phyloP scores from a whole-genome alignment of 768 basidiomycete genomes.

The Ramaria sp. region DNA sequence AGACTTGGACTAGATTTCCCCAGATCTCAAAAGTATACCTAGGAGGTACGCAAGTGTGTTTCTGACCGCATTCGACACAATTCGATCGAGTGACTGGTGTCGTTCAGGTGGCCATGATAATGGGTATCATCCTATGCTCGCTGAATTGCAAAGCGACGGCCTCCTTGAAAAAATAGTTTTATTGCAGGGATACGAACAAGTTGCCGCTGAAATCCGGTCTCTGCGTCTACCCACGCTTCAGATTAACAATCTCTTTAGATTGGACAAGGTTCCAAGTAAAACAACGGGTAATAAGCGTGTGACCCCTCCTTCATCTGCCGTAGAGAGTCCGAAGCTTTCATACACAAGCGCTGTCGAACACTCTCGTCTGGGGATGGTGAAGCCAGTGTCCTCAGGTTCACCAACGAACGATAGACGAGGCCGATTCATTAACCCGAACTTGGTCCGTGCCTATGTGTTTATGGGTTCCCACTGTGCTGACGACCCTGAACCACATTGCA shows the following conservation, averaged over 20 bases:
- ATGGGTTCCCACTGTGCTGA: background rate
- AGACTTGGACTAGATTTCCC: constrained; percentile 59
- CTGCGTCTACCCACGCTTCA: constrained; percentile 42
- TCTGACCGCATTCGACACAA: background rate
- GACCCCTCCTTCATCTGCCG: constrained; percentile 29
- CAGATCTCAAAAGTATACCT: constrained; percentile 68
- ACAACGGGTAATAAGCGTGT: constrained; percentile 20
- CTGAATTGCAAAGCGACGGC: constrained; percentile 46
- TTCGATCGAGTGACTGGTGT: background rate
- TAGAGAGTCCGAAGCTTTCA: background rate
- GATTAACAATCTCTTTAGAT: constrained; percentile 40
- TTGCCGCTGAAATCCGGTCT: constrained; percentile 31
- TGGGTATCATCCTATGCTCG: constrained; percentile 46
- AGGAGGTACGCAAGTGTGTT: constrained; percentile 35
- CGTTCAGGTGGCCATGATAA: constrained; percentile 42
- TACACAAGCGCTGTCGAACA: background rate
- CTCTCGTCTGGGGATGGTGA: constrained; percentile 36
- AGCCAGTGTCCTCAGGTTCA: constrained; percentile 46
- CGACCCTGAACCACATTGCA: constrained; percentile 18
- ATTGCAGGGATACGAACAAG: constrained; percentile 37
- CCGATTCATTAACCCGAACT: constrained; percentile 46
- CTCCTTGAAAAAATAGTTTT: constrained; percentile 57
- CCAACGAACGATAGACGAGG: constrained; percentile 20
- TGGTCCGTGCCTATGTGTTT: constrained; percentile 32
- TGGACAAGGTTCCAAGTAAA: constrained; percentile 14